phyloP scores from a whole-genome alignment of 352 stramenopile species.

The Thalassiosira pacifica region DNA sequence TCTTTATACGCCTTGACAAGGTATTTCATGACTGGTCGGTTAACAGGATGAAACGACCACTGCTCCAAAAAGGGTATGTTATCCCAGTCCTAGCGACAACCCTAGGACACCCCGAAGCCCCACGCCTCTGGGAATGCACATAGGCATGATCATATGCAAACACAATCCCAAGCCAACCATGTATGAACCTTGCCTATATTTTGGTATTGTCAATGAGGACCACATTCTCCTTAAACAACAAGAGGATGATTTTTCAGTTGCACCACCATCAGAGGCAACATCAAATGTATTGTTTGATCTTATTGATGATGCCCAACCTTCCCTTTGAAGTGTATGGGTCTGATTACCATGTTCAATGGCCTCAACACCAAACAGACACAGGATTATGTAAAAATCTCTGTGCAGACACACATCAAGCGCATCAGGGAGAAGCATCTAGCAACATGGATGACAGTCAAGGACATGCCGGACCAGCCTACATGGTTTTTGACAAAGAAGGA shows the following conservation, averaged over 20 bases:
- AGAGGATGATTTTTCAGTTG: conserved; percentile 58
- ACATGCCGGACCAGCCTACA: background rate
- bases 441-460: conserved; percentile 3
- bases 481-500: background rate
- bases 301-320: conserved; percentile 24
- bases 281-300: conserved; percentile 23
- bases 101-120: conserved; percentile 47
- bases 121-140: conserved; percentile 59
- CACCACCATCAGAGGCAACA: background rate
- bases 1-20: conserved; percentile 22
- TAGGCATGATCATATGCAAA: conserved; percentile 28
- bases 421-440: conserved; percentile 11
- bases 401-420: conserved; percentile 22
- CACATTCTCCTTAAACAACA: conserved; percentile 52
- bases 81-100: conserved; percentile 39
- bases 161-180: conserved; percentile 31
- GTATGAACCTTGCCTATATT: conserved; percentile 51
- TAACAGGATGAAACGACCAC: background rate
- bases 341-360: conserved; percentile 48
- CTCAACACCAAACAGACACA: conserved; percentile 51
- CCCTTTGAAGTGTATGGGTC: conserved; percentile 29
- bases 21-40: background rate
- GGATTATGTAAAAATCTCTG: conserved; percentile 38
- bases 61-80: conserved; percentile 35
- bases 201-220: background rate